Conservation (phyloP, 108 stramenopile species). For the Nitzschia sp. region DNA sequence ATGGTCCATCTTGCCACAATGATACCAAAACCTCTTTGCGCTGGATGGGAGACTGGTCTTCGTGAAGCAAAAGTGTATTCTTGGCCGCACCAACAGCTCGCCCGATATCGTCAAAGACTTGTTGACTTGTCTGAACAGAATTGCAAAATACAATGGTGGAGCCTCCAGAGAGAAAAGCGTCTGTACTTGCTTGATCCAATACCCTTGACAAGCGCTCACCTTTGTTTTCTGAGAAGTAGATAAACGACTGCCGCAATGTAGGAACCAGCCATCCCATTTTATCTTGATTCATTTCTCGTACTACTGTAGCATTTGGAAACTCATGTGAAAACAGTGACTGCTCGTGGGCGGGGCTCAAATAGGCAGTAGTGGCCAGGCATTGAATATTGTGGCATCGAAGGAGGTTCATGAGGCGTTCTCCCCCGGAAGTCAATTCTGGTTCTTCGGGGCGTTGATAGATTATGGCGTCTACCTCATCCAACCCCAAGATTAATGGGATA, state of each 20-base stretch:
- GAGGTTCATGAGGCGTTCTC: neutral
- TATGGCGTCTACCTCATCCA: neutral
- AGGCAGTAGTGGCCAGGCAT: neutral
- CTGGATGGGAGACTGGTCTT: no score
- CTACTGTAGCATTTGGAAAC: neutral
- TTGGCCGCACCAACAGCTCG: neutral
- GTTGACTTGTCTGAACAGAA: neutral
- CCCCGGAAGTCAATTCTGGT: neutral
- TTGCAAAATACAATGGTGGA: slow-evolving; percentile 13
- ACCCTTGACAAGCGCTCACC: neutral
- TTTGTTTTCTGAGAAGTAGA: neutral
- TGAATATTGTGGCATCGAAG: neutral
- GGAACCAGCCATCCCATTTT: slow-evolving; percentile 5
- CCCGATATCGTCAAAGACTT: neutral
- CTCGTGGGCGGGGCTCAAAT: neutral
- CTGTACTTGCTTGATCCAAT: neutral
- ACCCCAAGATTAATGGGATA: neutral
- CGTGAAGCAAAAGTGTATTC: neutral
- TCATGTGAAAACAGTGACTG: neutral
- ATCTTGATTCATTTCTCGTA: neutral
- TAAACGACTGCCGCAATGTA: slow-evolving; percentile 2
- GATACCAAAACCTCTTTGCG: neutral
- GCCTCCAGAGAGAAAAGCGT: neutral
- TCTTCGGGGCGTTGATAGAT: neutral
- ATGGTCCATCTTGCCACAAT: neutral